Conservation (phyloP, 2,329 filamentous ascomycete genomes). For the Claviceps africana region DNA sequence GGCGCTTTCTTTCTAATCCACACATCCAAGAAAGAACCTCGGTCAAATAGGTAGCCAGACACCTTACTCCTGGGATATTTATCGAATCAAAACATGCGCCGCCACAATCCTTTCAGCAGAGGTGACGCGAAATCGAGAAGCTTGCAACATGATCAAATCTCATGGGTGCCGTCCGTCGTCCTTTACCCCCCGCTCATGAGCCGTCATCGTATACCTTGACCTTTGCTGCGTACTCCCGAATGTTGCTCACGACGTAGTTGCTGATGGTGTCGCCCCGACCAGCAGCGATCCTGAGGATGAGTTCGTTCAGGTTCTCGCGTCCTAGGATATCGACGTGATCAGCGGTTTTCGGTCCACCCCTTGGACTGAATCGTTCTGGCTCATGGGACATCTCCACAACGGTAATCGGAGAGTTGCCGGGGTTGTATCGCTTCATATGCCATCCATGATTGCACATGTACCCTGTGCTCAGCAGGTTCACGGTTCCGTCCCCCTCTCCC, state of each 20-base stretch:
- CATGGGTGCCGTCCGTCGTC: background rate
- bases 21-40: background rate
- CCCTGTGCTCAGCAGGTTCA: conserved; percentile 78
- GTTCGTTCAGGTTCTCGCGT: conserved; percentile 74
- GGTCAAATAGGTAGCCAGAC: background rate
- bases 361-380: conserved; percentile 78
- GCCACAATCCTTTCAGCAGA: background rate
- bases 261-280: conserved; percentile 70
- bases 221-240: conserved; percentile 66
- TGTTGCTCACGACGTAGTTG: conserved; percentile 67
- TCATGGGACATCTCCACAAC: conserved; percentile 96
- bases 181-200: conserved; percentile 4
- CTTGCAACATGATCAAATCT: background rate
- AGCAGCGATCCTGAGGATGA: conserved; percentile 74
- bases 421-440: conserved; percentile 89
- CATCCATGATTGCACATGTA: conserved; percentile 98
- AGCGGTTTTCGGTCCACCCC: conserved; percentile 56
- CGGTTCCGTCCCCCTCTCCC: conserved; percentile 92
- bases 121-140: background rate
- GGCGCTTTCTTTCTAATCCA: background rate
- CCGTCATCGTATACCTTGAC: conserved; percentile 67
- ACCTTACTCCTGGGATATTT: background rate
- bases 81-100: background rate
- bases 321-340: conserved; percentile 97
- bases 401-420: conserved; percentile 64